phyloP scores from a whole-genome alignment of 345 rosid species.

The Draba incana region DNA sequence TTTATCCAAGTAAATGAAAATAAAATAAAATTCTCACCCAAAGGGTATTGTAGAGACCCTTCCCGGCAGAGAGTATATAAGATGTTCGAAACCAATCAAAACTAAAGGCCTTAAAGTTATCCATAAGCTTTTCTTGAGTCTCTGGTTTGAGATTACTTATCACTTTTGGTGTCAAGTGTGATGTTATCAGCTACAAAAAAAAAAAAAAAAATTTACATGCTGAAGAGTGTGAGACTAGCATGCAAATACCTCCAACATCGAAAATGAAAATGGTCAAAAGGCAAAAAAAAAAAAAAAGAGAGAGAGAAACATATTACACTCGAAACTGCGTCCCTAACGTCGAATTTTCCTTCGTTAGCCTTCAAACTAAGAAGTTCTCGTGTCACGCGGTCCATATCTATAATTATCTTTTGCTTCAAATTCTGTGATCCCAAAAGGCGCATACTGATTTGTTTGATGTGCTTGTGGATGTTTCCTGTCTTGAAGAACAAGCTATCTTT shows the following conservation, averaged over 20 bases:
- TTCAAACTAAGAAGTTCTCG: constrained; percentile 29
- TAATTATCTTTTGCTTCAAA: constrained; percentile 34
- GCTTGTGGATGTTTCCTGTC: constrained; percentile 46
- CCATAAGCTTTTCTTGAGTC: constrained; percentile 31
- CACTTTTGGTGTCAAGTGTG: constrained; percentile 37
- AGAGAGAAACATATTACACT: not conserved
- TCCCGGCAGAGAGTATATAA: constrained; percentile 15
- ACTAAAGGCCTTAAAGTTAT: constrained; percentile 29
- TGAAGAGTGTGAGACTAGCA: not conserved
- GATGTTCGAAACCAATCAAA: constrained; percentile 47
- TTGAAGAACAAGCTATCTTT: constrained; percentile 28
- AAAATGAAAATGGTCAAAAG: not conserved
- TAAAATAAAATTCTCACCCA: constrained; percentile 12
- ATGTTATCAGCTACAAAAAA: constrained; percentile 44
- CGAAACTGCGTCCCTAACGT: constrained; percentile 37
- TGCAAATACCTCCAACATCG: not conserved
- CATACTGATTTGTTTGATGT: constrained; percentile 38
- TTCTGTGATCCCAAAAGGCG: constrained; percentile 40
- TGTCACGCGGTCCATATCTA: constrained; percentile 37
- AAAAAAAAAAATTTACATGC: not conserved
- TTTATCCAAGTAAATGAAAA: no score
- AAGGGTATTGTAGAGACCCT: constrained; percentile 42
- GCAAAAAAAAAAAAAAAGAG: not conserved
- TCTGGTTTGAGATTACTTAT: constrained; percentile 40
- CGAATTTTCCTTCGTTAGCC: constrained; percentile 34